Conservation (phyloP, 345 rosid genomes). For the Microcos paniculata region DNA sequence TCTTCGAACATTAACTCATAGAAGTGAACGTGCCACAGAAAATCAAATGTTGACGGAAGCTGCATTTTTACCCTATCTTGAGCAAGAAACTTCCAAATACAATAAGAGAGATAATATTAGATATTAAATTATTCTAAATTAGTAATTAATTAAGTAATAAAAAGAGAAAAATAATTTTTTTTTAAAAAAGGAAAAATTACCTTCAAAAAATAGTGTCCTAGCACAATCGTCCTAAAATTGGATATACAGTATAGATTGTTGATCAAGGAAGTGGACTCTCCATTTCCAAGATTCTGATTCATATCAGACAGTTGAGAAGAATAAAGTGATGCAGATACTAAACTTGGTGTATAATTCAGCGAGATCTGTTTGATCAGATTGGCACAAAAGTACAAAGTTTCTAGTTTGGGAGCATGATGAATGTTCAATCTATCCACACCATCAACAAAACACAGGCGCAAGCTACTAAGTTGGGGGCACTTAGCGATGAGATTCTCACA, state of each 20-base stretch:
- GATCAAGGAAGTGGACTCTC: background rate
- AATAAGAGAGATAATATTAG: too few relatives aligned
- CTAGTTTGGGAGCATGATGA: background rate
- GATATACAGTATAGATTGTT: background rate
- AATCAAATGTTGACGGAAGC: background rate
- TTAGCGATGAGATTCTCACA: background rate
- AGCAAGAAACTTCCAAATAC: background rate
- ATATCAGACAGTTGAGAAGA: background rate
- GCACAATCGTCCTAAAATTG: background rate
- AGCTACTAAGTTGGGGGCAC: background rate
- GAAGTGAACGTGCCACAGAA: background rate
- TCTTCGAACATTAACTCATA: background rate
- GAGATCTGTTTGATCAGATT: background rate
- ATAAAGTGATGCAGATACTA: background rate
- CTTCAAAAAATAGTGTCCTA: background rate
- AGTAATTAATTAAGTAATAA: too few relatives aligned
- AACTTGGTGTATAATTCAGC: background rate
- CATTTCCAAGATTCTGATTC: background rate
- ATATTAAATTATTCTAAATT: too few relatives aligned
- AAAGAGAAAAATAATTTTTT: too few relatives aligned
- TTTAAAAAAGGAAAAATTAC: background rate
- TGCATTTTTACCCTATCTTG: background rate
- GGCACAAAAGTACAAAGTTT: background rate
- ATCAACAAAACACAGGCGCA: background rate
- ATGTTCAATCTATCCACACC: background rate